Evolutionary conservation across 2,329 filamentous ascomycete genomes (phyloP), one percentile per base, ranked within the genome.

Genomic region (Paracorniculantispora psalliotae): DNA sequence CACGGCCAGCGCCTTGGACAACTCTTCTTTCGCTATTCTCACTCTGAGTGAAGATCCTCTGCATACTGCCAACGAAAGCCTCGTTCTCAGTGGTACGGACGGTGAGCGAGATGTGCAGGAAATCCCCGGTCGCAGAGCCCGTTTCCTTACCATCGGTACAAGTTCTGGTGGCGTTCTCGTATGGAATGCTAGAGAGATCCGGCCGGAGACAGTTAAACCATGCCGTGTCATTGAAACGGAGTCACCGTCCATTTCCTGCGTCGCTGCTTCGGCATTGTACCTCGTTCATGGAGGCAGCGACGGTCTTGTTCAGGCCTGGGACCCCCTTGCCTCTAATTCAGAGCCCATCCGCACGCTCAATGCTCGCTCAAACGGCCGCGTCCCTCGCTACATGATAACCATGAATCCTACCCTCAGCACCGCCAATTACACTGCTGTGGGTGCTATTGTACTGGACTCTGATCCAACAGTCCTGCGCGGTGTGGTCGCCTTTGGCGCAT

Each of bases 221-320:
- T 69, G 96, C n/a, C 86, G 91, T 28, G 80, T 89, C 53, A 92
- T 97, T 48, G 86, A 92, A 66, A 97, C 94, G 0, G 91, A 96
- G 48, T 97, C 93, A 0, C 92, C 93, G 0, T 84, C 91, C 68
- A 86, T 97, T 19, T 90, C 92, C 0, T 91, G 87, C 61, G 73
- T 99, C 17, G 94, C 89, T 6, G 72, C 96, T 49, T 91, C 92
- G 1, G 89, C 91, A 1, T 78, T 99, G 17, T 96, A 96, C 69
- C 75, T 99, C 17, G 89, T 97, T 7, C 91, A 96, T 70, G 94
- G 94, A 52, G 94, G 94, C 26, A 96, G 90, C 65, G 94, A 99
- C 73, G 93, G 94, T 1, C 82, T 97, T 3, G 93, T 96, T 4
- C 94, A 97, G 72, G 90, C 92, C 6, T 99, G 94, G 94, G 94